phyloP scores from a whole-genome alignment of 306 rosid genomes.

The Lagenaria siceraria region DNA sequence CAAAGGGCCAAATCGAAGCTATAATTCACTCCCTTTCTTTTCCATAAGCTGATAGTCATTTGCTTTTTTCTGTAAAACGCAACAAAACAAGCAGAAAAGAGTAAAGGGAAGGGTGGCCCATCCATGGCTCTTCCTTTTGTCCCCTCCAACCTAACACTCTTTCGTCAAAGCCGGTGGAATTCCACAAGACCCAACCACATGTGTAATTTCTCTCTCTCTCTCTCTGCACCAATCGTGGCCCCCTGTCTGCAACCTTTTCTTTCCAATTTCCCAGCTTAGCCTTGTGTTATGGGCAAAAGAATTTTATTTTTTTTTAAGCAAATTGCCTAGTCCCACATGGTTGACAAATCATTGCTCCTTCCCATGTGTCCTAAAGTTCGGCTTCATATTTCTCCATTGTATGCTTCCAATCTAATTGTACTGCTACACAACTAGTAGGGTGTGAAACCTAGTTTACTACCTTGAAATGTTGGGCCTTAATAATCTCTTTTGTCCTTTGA shows the following conservation, averaged over 20 bases:
- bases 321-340: background rate
- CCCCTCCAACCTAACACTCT: constrained; percentile 18
- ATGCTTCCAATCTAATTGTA: background rate
- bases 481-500: background rate
- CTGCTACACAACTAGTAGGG: background rate
- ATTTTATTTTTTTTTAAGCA: background rate
- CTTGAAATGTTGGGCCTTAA: background rate
- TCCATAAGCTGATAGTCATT: constrained; percentile 19
- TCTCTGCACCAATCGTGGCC: constrained; percentile 3
- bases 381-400: background rate
- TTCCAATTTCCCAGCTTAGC: constrained; percentile 3
- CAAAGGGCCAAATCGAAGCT: background rate
- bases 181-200: constrained; percentile 5
- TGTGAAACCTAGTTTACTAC: background rate
- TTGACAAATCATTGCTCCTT: background rate
- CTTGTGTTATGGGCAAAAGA: constrained; percentile 4
- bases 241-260: background rate
- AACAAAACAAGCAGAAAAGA: constrained; percentile 33
- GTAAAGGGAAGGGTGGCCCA: constrained; percentile 37
- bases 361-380: background rate
- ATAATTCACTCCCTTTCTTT: constrained; percentile 22
- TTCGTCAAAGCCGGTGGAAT: constrained; percentile 15
- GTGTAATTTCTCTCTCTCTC: background rate
- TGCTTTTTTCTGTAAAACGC: constrained; percentile 1
- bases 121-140: constrained; percentile 48